Conservation (phyloP, 306 rosid genomes). For the Glycine tomentella region DNA sequence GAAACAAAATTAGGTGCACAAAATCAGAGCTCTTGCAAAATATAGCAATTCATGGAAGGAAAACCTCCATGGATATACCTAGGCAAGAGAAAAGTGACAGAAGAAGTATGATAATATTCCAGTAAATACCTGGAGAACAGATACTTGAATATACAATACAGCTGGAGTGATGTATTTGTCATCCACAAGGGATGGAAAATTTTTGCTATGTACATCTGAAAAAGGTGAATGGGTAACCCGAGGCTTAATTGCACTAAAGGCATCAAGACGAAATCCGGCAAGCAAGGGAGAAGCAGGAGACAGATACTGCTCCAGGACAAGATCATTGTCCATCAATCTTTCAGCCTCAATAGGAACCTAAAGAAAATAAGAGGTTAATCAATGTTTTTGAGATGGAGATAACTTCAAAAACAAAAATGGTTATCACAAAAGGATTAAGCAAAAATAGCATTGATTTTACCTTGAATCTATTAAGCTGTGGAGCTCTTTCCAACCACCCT, state of each 20-base stretch:
- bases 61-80: not conserved
- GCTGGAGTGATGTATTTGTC: constrained; percentile 89
- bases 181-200: constrained; percentile 63
- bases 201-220: constrained; percentile 57
- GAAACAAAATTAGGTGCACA: not conserved
- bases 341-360: constrained; percentile 96
- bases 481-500: constrained; percentile 80
- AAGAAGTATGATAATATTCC: constrained; percentile 39
- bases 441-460: constrained; percentile 50
- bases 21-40: constrained; percentile 17
- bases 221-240: constrained; percentile 89
- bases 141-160: constrained; percentile 80
- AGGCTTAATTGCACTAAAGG: constrained; percentile 86
- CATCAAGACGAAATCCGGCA: constrained; percentile 95
- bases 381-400: constrained; percentile 24
- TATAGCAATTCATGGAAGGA: constrained; percentile 40
- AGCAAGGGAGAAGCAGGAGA: constrained; percentile 77
- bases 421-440: constrained; percentile 27
- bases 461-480: constrained; percentile 87
- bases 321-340: constrained; percentile 75
- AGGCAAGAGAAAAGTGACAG: constrained; percentile 37
- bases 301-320: constrained; percentile 77
- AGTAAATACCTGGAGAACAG: constrained; percentile 77
- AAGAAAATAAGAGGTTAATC: constrained; percentile 31
- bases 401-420: constrained; percentile 37